Base-by-base conservation (phyloP, 768 basidiomycete species). In the Kwoniella mangroviensis region DNA sequence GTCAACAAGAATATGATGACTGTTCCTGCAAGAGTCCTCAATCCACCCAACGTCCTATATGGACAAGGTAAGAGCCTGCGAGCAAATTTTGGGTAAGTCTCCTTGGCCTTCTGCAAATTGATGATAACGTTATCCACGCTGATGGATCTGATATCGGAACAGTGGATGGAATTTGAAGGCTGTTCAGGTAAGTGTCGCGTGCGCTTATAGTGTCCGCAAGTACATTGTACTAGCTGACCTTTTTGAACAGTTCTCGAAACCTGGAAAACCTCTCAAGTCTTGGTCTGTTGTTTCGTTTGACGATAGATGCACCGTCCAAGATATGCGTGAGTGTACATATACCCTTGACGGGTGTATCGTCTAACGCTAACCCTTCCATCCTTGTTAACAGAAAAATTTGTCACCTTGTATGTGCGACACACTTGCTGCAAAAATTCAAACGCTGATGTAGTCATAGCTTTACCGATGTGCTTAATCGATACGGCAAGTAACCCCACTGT, bases 231-330 rank as follows among this genome's bases (percentile, higher is more conserved):
- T n/a, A n/a, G n/a, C n/a, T n/a, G n/a, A n/a, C n/a, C n/a, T n/a
- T n/a, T n/a, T n/a, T n/a, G n/a, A n/a, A n/a, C 56, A 76, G 75
- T 76, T 76, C 62, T 55, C 66, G 12, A 62, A 64, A 45, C 63
- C 75, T n/a, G 75, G 77, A 13, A 59, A 45, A 28, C 69, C 76
- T 0, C 70, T 80, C 40, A 65, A 69, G 42, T 73, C 73, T 2
- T 80, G 79, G 79, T 66, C 77, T 10, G 73, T 83, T 21, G 63
- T 80, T 19, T 76, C 70, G 10, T 80, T 79, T 59, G 81, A 79
- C 52, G 45, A 70, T 12, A 40, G 69, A 60, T 65, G 70, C 26
- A 56, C 22, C 22, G 28, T 55, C 0, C 64, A 56, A 3, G 72
- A 73, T 34, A 67, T 78, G 65, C 67, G 75, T 73, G 57, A 71